Conservation (phyloP, 2,329 filamentous ascomycete genomes). For the Hypoxylon sp. region DNA sequence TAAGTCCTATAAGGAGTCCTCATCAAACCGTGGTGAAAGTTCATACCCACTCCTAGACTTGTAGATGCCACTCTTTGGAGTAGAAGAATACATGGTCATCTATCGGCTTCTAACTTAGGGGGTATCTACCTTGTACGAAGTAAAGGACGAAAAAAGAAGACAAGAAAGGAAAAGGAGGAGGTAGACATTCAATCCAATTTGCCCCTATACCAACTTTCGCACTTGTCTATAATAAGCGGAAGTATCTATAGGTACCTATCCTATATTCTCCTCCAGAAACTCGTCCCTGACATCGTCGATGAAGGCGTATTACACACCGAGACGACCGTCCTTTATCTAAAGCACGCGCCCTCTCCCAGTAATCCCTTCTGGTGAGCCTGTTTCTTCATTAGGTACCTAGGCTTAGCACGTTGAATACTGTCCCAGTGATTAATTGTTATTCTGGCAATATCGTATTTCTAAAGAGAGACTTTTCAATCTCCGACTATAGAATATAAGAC, state of each 20-base stretch:
- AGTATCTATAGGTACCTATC: background rate
- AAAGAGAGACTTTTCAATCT: background rate
- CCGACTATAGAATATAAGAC: background rate
- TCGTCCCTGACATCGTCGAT: background rate
- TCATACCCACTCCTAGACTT: too few relatives aligned
- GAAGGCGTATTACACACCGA: background rate
- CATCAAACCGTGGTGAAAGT: too few relatives aligned
- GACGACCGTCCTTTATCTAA: background rate
- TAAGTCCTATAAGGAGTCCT: background rate
- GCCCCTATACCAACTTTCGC: background rate
- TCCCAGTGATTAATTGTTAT: background rate
- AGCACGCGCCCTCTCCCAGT: background rate
- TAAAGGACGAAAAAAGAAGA: background rate
- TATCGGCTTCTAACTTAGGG: too few relatives aligned
- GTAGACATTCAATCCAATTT: background rate
- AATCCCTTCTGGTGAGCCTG: background rate
- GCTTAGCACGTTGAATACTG: background rate
- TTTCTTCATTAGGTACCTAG: background rate
- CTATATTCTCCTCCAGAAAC: background rate
- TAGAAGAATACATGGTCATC: too few relatives aligned
- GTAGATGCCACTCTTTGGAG: too few relatives aligned
- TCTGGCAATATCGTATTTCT: background rate
- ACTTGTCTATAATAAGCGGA: background rate
- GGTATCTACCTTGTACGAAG: too few relatives aligned
- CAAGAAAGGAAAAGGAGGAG: background rate